Conservation (phyloP, 495 filamentous ascomycete genomes). For the Pseudevernia furfuracea region DNA sequence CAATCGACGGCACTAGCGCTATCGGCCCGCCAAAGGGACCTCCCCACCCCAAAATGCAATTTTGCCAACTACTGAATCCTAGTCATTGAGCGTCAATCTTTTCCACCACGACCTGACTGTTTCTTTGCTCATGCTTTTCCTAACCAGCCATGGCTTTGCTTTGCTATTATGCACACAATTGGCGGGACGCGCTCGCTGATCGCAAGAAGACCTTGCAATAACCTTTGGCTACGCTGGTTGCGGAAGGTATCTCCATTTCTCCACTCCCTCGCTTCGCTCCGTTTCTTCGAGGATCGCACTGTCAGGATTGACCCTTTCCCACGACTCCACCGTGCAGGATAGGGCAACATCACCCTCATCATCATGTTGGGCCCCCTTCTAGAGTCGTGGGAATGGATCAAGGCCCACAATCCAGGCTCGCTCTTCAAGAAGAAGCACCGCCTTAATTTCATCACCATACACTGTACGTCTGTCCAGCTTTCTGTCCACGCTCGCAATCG, state of each 20-base stretch:
- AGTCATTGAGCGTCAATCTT: not conserved
- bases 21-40: not conserved
- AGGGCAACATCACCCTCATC: not conserved
- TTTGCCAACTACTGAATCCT: too few relatives aligned
- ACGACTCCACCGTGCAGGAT: not conserved
- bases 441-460: constrained; percentile 78
- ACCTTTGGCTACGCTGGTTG: not conserved
- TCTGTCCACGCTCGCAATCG: not conserved
- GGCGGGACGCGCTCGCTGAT: not conserved
- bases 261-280: not conserved
- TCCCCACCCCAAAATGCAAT: too few relatives aligned
- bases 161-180: not conserved
- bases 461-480: constrained; percentile 49
- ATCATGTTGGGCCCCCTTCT: constrained; percentile 26
- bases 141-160: not conserved
- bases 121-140: not conserved
- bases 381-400: constrained; percentile 37
- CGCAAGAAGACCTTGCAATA: not conserved
- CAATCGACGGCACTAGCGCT: too few relatives aligned
- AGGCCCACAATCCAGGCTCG: constrained; percentile 42
- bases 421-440: constrained; percentile 48
- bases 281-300: not conserved
- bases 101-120: not conserved
- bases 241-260: not conserved
- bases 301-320: not conserved